Percentiles rank a stretch among this genome's conserved stretches.
These are phyloP conservation scores for Setaria italica DNA, from an alignment of 202 grass and related monocot genomes.

Conservation along the genomic window DNA sequence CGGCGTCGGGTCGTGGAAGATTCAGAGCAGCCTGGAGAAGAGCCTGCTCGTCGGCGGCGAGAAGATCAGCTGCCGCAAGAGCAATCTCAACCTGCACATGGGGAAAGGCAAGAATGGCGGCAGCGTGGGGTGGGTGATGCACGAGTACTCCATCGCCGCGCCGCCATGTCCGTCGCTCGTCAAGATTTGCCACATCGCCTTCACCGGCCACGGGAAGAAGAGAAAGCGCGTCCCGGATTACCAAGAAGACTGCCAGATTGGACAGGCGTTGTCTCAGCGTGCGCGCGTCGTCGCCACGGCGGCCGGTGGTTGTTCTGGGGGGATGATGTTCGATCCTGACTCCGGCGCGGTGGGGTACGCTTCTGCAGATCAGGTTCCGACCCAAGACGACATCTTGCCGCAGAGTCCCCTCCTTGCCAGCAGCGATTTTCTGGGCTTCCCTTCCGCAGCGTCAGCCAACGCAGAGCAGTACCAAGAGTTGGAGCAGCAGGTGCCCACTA, in stretches of 20 bases:
- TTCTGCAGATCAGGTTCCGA: neutral
- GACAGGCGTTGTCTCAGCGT: neutral
- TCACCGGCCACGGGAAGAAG: conserved; percentile 34
- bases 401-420: neutral
- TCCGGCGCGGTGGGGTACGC: no score
- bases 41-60: neutral
- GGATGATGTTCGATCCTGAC: neutral
- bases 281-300: neutral
- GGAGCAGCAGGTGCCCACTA: neutral
- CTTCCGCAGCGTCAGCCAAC: neutral
- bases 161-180: neutral
- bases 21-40: neutral
- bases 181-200: conserved; percentile 24
- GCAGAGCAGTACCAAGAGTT: neutral
- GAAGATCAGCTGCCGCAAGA: conserved; percentile 13
- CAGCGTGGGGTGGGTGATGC: conserved; percentile 49
- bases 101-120: neutral
- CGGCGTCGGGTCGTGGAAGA: neutral
- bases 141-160: conserved; percentile 8
- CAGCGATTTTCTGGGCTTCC: neutral
- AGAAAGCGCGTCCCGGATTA: conserved; percentile 4
- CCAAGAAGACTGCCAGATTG: neutral
- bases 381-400: no score
- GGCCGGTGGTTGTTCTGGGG: neutral
- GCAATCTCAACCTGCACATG: neutral